Conservation (phyloP, 306 rosid species). For the Vachellia collinsii region DNA sequence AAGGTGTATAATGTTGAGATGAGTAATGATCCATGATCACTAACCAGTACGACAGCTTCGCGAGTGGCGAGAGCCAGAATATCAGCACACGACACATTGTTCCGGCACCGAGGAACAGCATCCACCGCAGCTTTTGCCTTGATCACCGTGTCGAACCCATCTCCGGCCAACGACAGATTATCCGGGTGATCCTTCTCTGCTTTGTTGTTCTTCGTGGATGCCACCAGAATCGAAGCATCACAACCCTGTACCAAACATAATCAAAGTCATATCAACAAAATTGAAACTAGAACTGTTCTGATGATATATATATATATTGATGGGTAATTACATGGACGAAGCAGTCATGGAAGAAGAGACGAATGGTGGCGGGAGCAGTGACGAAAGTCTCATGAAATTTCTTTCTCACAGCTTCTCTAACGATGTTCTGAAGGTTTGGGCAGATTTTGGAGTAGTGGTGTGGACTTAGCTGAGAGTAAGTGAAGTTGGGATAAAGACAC, state of each 20-base stretch:
- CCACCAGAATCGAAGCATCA: slow-evolving; percentile 62
- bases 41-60: slow-evolving; percentile 59
- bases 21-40: neutral
- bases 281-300: too few relatives aligned
- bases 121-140: slow-evolving; percentile 83
- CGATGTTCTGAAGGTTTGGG: slow-evolving; percentile 76
- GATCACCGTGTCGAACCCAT: slow-evolving; percentile 85
- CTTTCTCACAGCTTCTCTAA: slow-evolving; percentile 50
- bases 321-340: slow-evolving; percentile 61
- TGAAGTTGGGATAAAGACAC: slow-evolving; percentile 34
- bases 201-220: slow-evolving; percentile 49
- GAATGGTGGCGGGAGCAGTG: slow-evolving; percentile 81
- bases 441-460: slow-evolving; percentile 75
- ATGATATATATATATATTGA: too few relatives aligned
- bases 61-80: slow-evolving; percentile 78
- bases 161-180: slow-evolving; percentile 82
- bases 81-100: slow-evolving; percentile 85
- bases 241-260: slow-evolving; percentile 54
- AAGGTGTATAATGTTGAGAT: too few relatives aligned
- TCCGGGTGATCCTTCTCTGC: slow-evolving; percentile 82
- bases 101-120: slow-evolving; percentile 60
- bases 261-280: too few relatives aligned
- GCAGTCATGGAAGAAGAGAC: slow-evolving; percentile 95
- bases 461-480: slow-evolving; percentile 60
- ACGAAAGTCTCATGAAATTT: slow-evolving; percentile 79